Percentiles rank a stretch among this genome's conserved stretches.
These are phyloP conservation scores for Stemphylium lycopersici DNA, from an alignment of 2,329 filamentous ascomycete genomes.

Conservation along the genomic window DNA sequence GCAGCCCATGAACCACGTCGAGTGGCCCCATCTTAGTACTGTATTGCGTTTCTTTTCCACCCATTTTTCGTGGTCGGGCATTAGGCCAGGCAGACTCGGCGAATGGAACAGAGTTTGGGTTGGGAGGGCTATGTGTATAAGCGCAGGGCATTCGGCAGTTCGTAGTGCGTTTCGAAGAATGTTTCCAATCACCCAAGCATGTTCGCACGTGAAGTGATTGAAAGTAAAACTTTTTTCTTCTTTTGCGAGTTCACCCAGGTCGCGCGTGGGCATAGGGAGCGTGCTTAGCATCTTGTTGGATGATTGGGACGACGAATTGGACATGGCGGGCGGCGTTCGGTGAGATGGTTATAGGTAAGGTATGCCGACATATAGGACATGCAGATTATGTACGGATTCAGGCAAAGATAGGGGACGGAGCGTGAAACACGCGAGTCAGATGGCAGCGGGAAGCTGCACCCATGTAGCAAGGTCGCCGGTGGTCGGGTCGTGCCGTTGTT, in stretches of 20 bases:
- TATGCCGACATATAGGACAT: conserved; percentile 6
- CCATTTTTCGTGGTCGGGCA: conserved; percentile 73
- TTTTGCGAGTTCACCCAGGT: conserved; percentile 48
- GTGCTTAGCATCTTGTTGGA: conserved; percentile 24
- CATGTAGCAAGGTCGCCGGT: conserved; percentile 2
- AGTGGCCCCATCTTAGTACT: conserved; percentile 72
- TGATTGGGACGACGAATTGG: conserved; percentile 2
- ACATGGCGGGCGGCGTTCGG: neutral
- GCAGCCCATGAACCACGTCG: conserved; percentile 73
- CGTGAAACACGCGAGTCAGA: conserved; percentile 5
- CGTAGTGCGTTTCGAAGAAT: conserved; percentile 68
- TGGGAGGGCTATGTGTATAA: conserved; percentile 70
- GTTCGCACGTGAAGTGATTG: conserved; percentile 65
- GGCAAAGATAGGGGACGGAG: conserved; percentile 10
- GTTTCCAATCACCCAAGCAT: conserved; percentile 70
- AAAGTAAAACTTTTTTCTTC: conserved; percentile 55
- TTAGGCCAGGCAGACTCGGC: conserved; percentile 68
- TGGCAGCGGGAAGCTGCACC: neutral
- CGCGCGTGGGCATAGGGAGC: conserved; percentile 43
- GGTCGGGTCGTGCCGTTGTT: conserved; percentile 16
- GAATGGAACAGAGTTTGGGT: conserved; percentile 72
- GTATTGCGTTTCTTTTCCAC: conserved; percentile 70
- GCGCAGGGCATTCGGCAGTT: conserved; percentile 59
- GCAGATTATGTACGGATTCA: conserved; percentile 1
- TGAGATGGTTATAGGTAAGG: conserved; percentile 9